Base-by-base conservation (phyloP, 2,329 filamentous ascomycete genomes). In the Aspergillus oerlinghausenensis region DNA sequence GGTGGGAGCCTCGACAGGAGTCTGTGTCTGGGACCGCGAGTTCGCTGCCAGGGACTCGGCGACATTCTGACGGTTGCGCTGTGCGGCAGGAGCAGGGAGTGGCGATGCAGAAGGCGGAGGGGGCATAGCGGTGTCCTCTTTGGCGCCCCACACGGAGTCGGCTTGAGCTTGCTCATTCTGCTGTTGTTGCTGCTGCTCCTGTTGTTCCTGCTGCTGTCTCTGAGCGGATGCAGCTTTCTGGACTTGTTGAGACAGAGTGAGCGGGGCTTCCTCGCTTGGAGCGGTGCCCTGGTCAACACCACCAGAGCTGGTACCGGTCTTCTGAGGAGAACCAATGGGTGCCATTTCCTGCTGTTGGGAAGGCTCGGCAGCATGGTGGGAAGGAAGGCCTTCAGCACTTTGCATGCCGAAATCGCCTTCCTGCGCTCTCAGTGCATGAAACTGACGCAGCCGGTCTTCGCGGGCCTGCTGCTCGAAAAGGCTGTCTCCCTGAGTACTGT, bases 21-120 rank as follows among this genome's bases (percentile, higher is more conserved):
- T 95, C 62, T 89, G 88, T 1, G 88, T 90, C 60, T 87, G 88
- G 25, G 92, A 95, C 58, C 88, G 78, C 19, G 84, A 82, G 63
- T 86, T 85, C 2, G 81, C 80, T 62, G 81, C 81, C 50, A 89
- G 75, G 52, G 84, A 80, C 63, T 96, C 92, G 1, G 92, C 91
- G 3, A 97, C 82, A 61, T 92, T 92, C 53, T 92, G 91, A 58
- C 87, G 83, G 63, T 87, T 89, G 51, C 92, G 86, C 75, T 96
- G 92, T 9, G 92, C 92, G 47, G 90, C 91, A 11, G 92, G 93
- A 0, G 93, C 92, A 3, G 92, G 91, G 38, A 97, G 81, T 43
- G 92, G 91, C 2, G 91, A 95, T 23, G 84, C 84, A 2, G 89
- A 90, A 53, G 87, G 86, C 10, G 88, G 84, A 10, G 88, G 87